phyloP scores from a whole-genome alignment of 331 rosid species.

The Quercus tomentella region DNA sequence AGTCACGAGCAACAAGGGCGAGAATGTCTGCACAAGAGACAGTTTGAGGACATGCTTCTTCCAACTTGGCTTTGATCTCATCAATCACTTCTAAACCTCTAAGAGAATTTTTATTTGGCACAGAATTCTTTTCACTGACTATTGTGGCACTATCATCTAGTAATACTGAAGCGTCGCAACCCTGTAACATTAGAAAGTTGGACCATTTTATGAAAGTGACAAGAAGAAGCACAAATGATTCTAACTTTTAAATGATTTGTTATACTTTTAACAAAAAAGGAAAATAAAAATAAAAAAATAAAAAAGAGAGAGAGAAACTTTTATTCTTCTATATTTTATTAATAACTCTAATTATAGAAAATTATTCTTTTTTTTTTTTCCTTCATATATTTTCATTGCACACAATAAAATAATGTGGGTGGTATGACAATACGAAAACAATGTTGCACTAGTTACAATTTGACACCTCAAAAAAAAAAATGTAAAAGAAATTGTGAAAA shows the following conservation, averaged over 20 bases:
- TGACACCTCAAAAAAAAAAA: too few species aligned
- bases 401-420: too few species aligned
- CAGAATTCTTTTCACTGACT: slow-evolving; percentile 56
- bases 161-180: slow-evolving; percentile 77
- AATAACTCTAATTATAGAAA: too few species aligned
- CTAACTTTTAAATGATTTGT: background rate
- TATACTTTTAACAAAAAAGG: background rate
- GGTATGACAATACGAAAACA: too few species aligned
- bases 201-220: background rate
- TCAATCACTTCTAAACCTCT: slow-evolving; percentile 80
- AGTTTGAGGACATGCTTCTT: slow-evolving; percentile 20
- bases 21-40: slow-evolving; percentile 82
- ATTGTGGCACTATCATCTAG: slow-evolving; percentile 49
- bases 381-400: too few species aligned
- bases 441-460: too few species aligned
- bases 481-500: too few species aligned
- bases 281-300: fast-evolving
- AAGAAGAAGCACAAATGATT: background rate
- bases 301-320: too few species aligned
- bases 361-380: too few species aligned
- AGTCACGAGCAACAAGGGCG: slow-evolving; percentile 82
- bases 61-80: slow-evolving; percentile 65
- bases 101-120: slow-evolving; percentile 68
- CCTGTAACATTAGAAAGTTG: slow-evolving; percentile 28
- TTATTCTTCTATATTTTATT: too few species aligned